Evolutionary conservation across 2,329 filamentous ascomycete genomes (phyloP).

Genomic region (Penicillium vulpinum): DNA sequence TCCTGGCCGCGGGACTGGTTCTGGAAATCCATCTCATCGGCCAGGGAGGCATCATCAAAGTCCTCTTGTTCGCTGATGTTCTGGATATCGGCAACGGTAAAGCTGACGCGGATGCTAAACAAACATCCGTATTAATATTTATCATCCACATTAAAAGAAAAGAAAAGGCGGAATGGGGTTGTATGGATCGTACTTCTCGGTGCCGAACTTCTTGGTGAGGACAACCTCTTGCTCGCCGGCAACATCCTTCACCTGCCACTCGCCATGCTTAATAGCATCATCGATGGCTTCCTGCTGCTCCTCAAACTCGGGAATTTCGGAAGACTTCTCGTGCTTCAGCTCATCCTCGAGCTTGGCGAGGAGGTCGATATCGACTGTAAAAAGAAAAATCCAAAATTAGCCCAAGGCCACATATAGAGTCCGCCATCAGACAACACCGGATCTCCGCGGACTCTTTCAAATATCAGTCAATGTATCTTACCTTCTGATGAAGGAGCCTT

Average conservation of each 20-base stretch:
- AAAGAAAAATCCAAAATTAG: conserved; percentile 1
- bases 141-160: not conserved
- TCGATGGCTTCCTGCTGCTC: conserved; percentile 84
- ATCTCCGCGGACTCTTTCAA: not conserved
- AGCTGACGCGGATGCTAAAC: conserved; percentile 71
- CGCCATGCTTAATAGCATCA: conserved; percentile 82
- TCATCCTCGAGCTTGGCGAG: conserved; percentile 82
- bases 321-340: conserved; percentile 78
- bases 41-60: conserved; percentile 56
- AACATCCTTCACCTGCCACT: conserved; percentile 76
- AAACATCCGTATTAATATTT: not conserved
- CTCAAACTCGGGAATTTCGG: conserved; percentile 71
- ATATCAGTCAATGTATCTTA: conserved; percentile 26
- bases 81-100: conserved; percentile 81
- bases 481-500: conserved; percentile 50
- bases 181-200: conserved; percentile 70
- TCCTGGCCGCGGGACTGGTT: conserved; percentile 47
- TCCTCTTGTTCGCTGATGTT: conserved; percentile 62
- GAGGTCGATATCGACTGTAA: conserved; percentile 71
- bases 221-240: conserved; percentile 85
- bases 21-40: conserved; percentile 59
- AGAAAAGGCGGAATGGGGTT: not conserved
- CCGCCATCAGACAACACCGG: not conserved
- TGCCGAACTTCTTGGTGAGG: conserved; percentile 76
- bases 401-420: conserved; percentile 1